Evolutionary conservation across 805 yeast genomes (phyloP).

Genomic region (Spathaspora passalidarum): DNA sequence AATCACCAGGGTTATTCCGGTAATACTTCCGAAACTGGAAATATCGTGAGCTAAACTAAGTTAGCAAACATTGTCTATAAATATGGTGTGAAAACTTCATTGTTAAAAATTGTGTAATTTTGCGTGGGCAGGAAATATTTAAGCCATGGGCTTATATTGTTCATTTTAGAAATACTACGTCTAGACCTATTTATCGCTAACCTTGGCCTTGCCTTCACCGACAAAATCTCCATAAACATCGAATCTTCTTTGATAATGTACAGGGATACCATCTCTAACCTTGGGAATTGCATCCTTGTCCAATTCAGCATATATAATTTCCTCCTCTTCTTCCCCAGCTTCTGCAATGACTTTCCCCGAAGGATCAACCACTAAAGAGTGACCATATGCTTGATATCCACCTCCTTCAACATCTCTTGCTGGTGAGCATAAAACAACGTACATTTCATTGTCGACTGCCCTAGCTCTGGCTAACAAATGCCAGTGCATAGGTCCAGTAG

Average conservation of each 20-base stretch:
- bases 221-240: conserved; percentile 40
- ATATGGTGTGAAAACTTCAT: background rate
- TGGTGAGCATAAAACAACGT: conserved; percentile 80
- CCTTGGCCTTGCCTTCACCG: conserved; percentile 24
- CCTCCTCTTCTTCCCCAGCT: conserved; percentile 47
- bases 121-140: background rate
- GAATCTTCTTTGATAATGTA: conserved; percentile 41
- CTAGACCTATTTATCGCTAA: conserved; percentile 21
- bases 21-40: conserved; percentile 1
- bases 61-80: background rate
- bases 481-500: conserved; percentile 85
- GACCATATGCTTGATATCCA: conserved; percentile 47
- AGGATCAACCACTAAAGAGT: conserved; percentile 44
- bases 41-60: no score
- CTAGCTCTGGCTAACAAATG: conserved; percentile 68
- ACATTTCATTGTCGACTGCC: conserved; percentile 73
- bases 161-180: background rate
- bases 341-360: conserved; percentile 40
- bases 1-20: background rate
- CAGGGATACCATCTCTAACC: conserved; percentile 40
- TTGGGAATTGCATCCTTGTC: conserved; percentile 38
- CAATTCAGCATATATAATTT: conserved; percentile 39
- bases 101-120: background rate
- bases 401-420: conserved; percentile 63
- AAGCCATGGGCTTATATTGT: background rate